Evolutionary conservation across 371 early-diverging fungal species (phyloP).

Genomic region (Smittium culicis): DNA sequence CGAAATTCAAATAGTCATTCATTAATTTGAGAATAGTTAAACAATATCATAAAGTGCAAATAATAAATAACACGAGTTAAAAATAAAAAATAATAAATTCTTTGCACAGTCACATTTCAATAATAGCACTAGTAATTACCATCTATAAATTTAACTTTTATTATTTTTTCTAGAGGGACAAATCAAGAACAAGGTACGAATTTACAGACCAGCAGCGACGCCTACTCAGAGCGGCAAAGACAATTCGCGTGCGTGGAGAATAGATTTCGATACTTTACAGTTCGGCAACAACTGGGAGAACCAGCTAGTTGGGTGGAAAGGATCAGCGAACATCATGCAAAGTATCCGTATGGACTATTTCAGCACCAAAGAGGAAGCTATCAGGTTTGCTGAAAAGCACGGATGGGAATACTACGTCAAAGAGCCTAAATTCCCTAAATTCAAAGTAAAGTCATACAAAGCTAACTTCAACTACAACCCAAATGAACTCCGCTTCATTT

Average conservation of each 20-base stretch:
- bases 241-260: constrained; percentile 64
- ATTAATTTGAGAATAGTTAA: too few relatives aligned
- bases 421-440: constrained; percentile 58
- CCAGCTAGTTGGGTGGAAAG: constrained; percentile 87
- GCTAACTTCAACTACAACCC: constrained; percentile 79
- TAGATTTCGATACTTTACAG: constrained; percentile 74
- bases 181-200: constrained; percentile 60
- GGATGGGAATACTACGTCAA: constrained; percentile 85
- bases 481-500: constrained; percentile 56
- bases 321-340: constrained; percentile 74
- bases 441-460: constrained; percentile 69
- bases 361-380: constrained; percentile 70
- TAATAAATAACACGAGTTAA: too few relatives aligned
- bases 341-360: constrained; percentile 67
- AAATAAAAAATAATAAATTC: too few relatives aligned
- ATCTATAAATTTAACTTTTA: too few relatives aligned
- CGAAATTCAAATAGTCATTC: too few relatives aligned
- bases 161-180: constrained; percentile 20
- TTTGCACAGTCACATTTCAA: too few relatives aligned
- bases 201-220: constrained; percentile 67
- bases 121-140: too few relatives aligned
- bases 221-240: constrained; percentile 75
- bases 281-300: constrained; percentile 79
- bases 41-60: too few relatives aligned
- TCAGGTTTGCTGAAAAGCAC: constrained; percentile 84